These are phyloP conservation scores for Verticillium longisporum DNA, from an alignment of 2,329 filamentous ascomycete species.

Conservation along the genomic window DNA sequence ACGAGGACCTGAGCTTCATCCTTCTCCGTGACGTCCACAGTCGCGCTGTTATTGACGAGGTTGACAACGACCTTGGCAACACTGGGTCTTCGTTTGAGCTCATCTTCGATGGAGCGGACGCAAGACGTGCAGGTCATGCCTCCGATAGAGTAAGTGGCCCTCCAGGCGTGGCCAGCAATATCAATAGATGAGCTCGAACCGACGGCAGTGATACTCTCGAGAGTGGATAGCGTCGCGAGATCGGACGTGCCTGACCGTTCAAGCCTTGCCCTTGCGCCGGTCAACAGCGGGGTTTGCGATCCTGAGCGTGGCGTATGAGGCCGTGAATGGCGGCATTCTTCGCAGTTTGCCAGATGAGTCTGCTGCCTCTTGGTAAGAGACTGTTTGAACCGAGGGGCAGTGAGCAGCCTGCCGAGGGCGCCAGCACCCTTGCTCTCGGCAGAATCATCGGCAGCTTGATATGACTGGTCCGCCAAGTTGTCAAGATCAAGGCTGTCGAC, in stretches of 20 bases:
- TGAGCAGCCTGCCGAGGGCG: slow-evolving; percentile 19
- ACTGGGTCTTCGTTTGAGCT: slow-evolving; percentile 51
- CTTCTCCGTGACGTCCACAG: slow-evolving; percentile 43
- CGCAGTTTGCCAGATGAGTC: slow-evolving; percentile 35
- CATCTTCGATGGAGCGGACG: slow-evolving; percentile 53
- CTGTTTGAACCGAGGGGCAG: slow-evolving; percentile 4
- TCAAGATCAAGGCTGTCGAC: slow-evolving; percentile 18
- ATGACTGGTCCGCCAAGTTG: not conserved
- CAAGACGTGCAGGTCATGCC: slow-evolving; percentile 73
- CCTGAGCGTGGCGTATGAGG: not conserved
- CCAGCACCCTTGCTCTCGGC: slow-evolving; percentile 12
- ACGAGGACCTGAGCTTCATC: slow-evolving; percentile 24
- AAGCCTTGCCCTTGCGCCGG: not conserved
- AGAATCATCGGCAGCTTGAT: slow-evolving; percentile 12
- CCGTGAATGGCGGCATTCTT: slow-evolving; percentile 27
- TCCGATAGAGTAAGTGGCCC: slow-evolving; percentile 51
- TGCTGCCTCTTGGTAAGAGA: slow-evolving; percentile 6
- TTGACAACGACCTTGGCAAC: slow-evolving; percentile 54
- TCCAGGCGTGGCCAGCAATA: slow-evolving; percentile 26
- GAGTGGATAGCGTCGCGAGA: not conserved
- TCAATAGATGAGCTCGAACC: not conserved
- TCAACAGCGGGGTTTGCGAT: not conserved
- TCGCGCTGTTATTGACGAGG: slow-evolving; percentile 61
- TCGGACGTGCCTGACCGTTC: not conserved
- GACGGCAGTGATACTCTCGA: not conserved